Percentiles rank a stretch among this genome's conserved stretches.
These are phyloP conservation scores for Ambrosia trifida DNA, from an alignment of 129 eudicot genomes.

Conservation along the genomic window DNA sequence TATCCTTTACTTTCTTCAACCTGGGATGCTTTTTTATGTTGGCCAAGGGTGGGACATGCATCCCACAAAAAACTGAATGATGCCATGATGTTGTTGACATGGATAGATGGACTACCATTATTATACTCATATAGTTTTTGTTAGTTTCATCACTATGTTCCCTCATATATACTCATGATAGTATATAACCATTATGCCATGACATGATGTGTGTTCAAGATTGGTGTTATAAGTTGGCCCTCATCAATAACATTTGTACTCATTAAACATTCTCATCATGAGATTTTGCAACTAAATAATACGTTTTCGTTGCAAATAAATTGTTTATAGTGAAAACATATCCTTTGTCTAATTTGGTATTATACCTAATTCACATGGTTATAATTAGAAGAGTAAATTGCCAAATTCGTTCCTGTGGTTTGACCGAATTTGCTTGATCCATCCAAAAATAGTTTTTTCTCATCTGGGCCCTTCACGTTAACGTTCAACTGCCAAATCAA, in stretches of 20 bases:
- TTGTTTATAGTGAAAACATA: not conserved
- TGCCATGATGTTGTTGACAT: constrained; percentile 38
- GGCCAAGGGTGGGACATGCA: constrained; percentile 40
- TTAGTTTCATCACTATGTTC: constrained; percentile 34
- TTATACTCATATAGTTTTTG: constrained; percentile 27
- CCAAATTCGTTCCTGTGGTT: no score
- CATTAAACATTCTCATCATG: constrained; percentile 14
- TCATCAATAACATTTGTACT: constrained; percentile 24
- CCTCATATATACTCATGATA: constrained; percentile 31
- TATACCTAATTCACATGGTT: no score
- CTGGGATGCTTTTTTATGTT: constrained; percentile 51
- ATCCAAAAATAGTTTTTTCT: no score
- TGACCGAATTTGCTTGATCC: no score
- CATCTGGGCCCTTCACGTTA: no score
- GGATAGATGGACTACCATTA: constrained; percentile 31
- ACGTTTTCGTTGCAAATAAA: not conserved
- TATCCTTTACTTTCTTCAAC: constrained; percentile 33
- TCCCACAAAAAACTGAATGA: constrained; percentile 36
- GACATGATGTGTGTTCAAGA: constrained; percentile 38
- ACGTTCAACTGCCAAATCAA: no score
- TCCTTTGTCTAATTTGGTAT: no score
- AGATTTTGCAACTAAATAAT: not conserved
- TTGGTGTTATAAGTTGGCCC: constrained; percentile 28
- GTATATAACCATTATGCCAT: constrained; percentile 25
- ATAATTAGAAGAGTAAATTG: no score